Conservation (phyloP, 176 grass and related monocot species). For the Otatea glauca region DNA sequence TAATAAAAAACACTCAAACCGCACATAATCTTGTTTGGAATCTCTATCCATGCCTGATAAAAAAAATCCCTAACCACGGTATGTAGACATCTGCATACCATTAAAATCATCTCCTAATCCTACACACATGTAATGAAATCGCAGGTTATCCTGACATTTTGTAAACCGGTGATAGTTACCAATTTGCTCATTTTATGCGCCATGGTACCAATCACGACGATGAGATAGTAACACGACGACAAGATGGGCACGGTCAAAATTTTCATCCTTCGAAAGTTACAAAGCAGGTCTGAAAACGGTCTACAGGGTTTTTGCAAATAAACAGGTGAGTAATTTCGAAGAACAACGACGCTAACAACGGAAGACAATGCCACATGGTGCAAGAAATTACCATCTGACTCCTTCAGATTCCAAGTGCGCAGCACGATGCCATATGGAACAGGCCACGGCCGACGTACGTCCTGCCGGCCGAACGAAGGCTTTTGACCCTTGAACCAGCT, state of each 20-base stretch:
- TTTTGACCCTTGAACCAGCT: conserved; percentile 3
- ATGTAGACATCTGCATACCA: no score
- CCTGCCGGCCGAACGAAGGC: neutral
- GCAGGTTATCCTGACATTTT: neutral
- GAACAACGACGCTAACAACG: neutral
- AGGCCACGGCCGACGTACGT: conserved; percentile 4
- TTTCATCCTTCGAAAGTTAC: neutral
- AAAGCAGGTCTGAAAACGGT: neutral
- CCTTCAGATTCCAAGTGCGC: no score
- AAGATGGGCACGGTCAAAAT: neutral
- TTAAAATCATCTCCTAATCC: no score
- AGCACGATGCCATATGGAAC: neutral
- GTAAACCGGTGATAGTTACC: neutral
- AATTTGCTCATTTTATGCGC: neutral
- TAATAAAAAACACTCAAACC: no score
- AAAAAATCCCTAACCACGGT: no score
- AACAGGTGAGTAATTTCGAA: neutral
- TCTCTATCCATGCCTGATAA: no score
- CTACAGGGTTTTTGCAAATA: neutral
- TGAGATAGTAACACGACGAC: neutral
- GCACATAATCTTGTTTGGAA: no score
- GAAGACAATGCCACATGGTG: neutral
- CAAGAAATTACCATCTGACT: neutral
- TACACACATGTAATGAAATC: neutral
- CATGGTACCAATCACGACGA: neutral